phyloP scores from a whole-genome alignment of 2,329 filamentous ascomycete species.

The Fusarium pseudonygamai region DNA sequence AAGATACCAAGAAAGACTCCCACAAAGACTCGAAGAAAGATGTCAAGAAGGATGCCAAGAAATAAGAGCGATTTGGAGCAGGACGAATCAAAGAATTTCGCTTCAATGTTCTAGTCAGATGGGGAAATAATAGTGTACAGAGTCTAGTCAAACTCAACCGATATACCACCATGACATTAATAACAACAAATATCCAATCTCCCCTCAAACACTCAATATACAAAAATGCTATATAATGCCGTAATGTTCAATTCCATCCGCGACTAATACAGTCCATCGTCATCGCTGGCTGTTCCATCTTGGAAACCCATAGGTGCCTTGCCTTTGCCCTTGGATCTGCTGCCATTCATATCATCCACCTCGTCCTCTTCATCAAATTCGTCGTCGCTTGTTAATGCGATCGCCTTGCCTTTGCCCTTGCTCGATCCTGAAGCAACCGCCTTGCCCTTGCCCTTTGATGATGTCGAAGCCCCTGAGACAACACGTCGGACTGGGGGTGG shows the following conservation, averaged over 20 bases:
- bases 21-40: constrained; percentile 4
- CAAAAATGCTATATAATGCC: constrained; percentile 22
- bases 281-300: constrained; percentile 64
- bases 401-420: constrained; percentile 49
- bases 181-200: constrained; percentile 26
- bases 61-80: constrained; percentile 18
- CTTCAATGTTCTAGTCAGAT: constrained; percentile 2
- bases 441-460: constrained; percentile 48
- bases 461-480: constrained; percentile 43
- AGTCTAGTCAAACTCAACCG: constrained; percentile 18
- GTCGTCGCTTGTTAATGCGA: constrained; percentile 46
- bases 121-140: constrained; percentile 20
- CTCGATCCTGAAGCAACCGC: constrained; percentile 37
- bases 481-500: constrained; percentile 40
- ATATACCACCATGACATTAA: constrained; percentile 33
- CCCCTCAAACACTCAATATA: constrained; percentile 21
- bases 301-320: constrained; percentile 63
- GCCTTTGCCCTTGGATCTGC: constrained; percentile 62
- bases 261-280: constrained; percentile 64
- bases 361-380: constrained; percentile 49
- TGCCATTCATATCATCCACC: constrained; percentile 46
- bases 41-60: constrained; percentile 10
- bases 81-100: constrained; percentile 8
- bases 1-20: background rate
- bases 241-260: background rate